Evolutionary conservation across 306 rosid genomes (phyloP).

Genomic region (Casuarina equisetifolia): DNA sequence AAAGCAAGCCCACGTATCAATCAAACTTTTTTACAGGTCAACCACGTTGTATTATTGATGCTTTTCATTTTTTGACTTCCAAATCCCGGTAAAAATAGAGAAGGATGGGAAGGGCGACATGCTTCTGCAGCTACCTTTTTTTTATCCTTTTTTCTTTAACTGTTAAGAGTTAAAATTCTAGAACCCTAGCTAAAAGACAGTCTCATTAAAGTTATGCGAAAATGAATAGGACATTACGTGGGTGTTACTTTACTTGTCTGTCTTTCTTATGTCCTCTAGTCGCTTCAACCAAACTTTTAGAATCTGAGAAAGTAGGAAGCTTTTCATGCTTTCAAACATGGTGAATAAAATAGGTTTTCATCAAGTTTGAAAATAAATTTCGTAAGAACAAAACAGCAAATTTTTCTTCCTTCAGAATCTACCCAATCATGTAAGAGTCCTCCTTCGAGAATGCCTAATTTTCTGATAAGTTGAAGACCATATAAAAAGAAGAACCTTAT

Average conservation of each 20-base stretch:
- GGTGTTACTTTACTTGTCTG: too few species aligned
- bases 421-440: too few species aligned
- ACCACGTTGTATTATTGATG: slow-evolving; percentile 26
- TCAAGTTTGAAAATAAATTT: too few species aligned
- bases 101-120: background rate
- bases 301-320: too few species aligned
- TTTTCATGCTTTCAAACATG: too few species aligned
- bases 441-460: background rate
- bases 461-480: slow-evolving; percentile 15
- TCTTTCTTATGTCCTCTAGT: too few species aligned
- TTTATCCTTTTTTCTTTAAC: background rate
- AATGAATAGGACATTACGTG: background rate
- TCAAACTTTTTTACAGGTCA: slow-evolving; percentile 16
- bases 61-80: slow-evolving; percentile 3
- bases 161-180: background rate
- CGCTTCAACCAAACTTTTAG: too few species aligned
- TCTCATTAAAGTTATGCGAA: background rate
- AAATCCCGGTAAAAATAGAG: background rate
- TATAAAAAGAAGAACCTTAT: background rate
- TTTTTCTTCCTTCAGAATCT: background rate
- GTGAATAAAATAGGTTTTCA: too few species aligned
- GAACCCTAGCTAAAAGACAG: background rate
- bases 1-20: background rate
- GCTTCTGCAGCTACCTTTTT: background rate
- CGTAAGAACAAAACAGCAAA: too few species aligned